A percentile compares a stretch with the other conserved stretches of the same genome.
These are phyloP conservation scores for Aspergillus carlsbadensis DNA, from an alignment of 495 filamentous ascomycete species.

Conservation along the genomic window DNA sequence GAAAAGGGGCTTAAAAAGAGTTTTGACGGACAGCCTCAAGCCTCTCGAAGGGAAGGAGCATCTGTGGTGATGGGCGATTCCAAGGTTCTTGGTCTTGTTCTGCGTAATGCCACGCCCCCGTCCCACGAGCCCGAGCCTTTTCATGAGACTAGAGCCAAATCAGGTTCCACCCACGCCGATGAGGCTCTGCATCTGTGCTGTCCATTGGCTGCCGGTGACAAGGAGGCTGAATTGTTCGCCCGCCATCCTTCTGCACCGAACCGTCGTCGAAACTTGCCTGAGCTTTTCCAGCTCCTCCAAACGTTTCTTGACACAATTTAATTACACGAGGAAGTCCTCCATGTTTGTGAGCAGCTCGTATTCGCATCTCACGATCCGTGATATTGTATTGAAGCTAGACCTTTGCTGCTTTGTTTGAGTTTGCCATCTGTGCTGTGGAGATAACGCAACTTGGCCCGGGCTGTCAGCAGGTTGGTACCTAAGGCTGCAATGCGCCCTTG, in stretches of 20 bases:
- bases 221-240: conserved; percentile 28
- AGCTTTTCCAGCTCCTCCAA: background rate
- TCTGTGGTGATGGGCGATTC: background rate
- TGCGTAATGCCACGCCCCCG: conserved; percentile 20
- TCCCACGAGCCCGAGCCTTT: conserved; percentile 17
- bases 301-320: too few species aligned
- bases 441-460: background rate
- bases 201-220: conserved; percentile 17
- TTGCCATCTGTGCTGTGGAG: background rate
- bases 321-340: too few species aligned
- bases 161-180: conserved; percentile 16
- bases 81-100: too few species aligned
- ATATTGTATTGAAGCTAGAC: background rate
- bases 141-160: conserved; percentile 16
- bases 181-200: conserved; percentile 16
- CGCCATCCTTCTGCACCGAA: conserved; percentile 24
- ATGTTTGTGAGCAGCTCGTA: background rate
- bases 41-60: conserved; percentile 3
- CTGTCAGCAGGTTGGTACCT: conserved; percentile 17
- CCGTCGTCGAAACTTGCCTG: conserved; percentile 23
- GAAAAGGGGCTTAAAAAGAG: conserved; percentile 11
- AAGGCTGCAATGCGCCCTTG: conserved; percentile 18
- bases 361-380: background rate
- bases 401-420: background rate
- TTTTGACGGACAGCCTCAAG: background rate